A percentile compares a stretch with the other conserved stretches of the same genome.
Evolutionary conservation across 257 asterid species (phyloP).

Genomic region (Asclepias syriaca): DNA sequence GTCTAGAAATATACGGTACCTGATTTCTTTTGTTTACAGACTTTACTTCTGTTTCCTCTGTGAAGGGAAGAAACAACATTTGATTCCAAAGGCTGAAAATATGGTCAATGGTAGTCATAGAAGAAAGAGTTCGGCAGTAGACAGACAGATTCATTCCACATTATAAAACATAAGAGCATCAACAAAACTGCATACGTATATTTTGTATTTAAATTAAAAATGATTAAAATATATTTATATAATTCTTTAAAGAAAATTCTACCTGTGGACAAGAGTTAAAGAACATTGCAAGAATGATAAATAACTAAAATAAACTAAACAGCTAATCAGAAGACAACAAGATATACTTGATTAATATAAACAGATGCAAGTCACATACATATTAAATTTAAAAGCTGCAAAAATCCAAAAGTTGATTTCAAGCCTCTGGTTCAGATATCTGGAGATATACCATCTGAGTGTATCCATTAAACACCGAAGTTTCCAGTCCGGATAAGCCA

Average conservation of each 20-base stretch:
- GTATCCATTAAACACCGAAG: conserved; percentile 86
- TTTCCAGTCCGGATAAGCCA: conserved; percentile 56
- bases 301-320: not conserved
- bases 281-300: not conserved
- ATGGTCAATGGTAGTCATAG: not conserved
- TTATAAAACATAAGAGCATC: not conserved
- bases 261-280: not conserved
- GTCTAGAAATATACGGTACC: not conserved
- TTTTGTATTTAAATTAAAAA: too few relatives aligned
- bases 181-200: too few relatives aligned
- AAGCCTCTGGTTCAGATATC: conserved; percentile 51
- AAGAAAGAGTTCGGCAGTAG: not conserved
- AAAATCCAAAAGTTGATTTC: not conserved
- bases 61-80: not conserved
- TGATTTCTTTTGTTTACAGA: not conserved
- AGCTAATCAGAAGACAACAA: not conserved
- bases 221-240: too few relatives aligned
- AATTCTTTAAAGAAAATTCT: not conserved
- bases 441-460: conserved; percentile 97
- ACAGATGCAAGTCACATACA: conserved; percentile 3
- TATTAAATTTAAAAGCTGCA: not conserved
- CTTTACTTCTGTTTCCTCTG: not conserved
- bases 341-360: conserved; percentile 1
- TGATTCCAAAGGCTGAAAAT: not conserved
- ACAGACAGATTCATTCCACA: not conserved